A percentile compares a stretch with the other conserved stretches of the same genome.
phyloP scores from a whole-genome alignment of 2,329 filamentous ascomycete genomes.

The Polychaeton citri region DNA sequence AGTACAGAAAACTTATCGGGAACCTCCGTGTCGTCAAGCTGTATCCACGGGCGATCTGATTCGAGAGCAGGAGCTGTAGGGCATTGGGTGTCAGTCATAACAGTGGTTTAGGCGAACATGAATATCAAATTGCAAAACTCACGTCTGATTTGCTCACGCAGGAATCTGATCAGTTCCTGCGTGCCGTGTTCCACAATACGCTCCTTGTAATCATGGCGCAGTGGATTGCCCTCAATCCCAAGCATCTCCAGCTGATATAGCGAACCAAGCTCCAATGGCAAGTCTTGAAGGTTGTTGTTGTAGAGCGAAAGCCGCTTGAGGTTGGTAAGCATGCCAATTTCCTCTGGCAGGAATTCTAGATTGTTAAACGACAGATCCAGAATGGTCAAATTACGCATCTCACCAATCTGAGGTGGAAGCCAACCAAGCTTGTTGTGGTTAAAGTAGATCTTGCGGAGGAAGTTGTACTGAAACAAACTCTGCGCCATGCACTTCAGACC shows the following conservation, averaged over 20 bases:
- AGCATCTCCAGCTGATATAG: conserved; percentile 79
- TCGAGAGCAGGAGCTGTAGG: conserved; percentile 61
- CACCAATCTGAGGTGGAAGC: conserved; percentile 70
- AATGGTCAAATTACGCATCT: conserved; percentile 65
- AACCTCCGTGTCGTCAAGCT: conserved; percentile 43
- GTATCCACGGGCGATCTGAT: conserved; percentile 59
- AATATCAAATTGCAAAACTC: conserved; percentile 27
- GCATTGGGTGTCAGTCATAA: background rate
- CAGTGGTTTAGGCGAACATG: conserved; percentile 7
- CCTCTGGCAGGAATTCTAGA: conserved; percentile 65
- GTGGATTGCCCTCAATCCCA: conserved; percentile 82
- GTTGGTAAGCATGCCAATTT: conserved; percentile 94
- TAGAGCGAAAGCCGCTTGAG: conserved; percentile 76
- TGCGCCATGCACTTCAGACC: conserved; percentile 70
- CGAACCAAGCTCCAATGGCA: conserved; percentile 80
- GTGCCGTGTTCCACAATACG: conserved; percentile 81
- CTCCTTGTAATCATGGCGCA: conserved; percentile 58
- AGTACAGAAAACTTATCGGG: conserved; percentile 67
- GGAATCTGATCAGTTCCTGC: conserved; percentile 64
- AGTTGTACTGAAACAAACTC: conserved; percentile 71
- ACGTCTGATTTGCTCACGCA: conserved; percentile 79
- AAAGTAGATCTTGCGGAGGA: conserved; percentile 83
- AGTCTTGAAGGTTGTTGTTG: conserved; percentile 71
- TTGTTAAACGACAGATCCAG: conserved; percentile 86
- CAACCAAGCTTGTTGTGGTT: conserved; percentile 79